phyloP scores from a whole-genome alignment of 306 rosid genomes.

The Betula pendula region DNA sequence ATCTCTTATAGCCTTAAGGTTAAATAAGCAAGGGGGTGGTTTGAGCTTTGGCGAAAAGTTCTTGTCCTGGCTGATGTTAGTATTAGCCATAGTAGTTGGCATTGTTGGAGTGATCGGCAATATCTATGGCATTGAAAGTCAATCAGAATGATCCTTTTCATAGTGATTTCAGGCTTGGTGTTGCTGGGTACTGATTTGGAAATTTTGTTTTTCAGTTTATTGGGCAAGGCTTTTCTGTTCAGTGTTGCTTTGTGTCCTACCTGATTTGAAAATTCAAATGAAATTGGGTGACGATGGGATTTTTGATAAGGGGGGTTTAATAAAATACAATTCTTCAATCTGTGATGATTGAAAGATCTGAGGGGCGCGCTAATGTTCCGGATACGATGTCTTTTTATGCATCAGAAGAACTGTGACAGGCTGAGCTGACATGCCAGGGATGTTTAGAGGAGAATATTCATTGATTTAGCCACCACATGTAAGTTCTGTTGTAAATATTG shows the following conservation, averaged over 20 bases:
- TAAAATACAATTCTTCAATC: neutral
- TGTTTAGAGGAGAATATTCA: slow-evolving; percentile 29
- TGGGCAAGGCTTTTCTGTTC: slow-evolving; percentile 18
- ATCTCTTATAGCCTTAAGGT: slow-evolving; percentile 64
- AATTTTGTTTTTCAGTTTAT: too few species aligned
- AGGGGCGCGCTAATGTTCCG: neutral
- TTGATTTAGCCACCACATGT: slow-evolving; percentile 11
- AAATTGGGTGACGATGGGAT: slow-evolving; percentile 19
- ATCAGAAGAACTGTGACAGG: slow-evolving; percentile 22
- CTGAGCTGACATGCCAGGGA: slow-evolving; percentile 19
- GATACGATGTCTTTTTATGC: neutral
- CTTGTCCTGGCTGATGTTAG: slow-evolving; percentile 70
- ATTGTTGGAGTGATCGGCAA: slow-evolving; percentile 74
- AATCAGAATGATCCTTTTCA: slow-evolving; percentile 41
- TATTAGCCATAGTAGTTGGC: slow-evolving; percentile 65
- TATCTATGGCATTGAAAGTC: slow-evolving; percentile 58
- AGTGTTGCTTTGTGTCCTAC: slow-evolving; percentile 16
- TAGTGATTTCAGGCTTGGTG: slow-evolving; percentile 19
- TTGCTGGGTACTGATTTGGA: too few species aligned
- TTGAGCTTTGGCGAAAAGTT: slow-evolving; percentile 55
- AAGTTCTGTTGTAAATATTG: slow-evolving; percentile 8
- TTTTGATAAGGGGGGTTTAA: slow-evolving; percentile 23
- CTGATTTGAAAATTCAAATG: slow-evolving; percentile 20
- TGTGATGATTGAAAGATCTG: neutral
- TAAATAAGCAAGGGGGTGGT: slow-evolving; percentile 45